A percentile compares a stretch with the other conserved stretches of the same genome.
Evolutionary conservation across 257 asterid genomes (phyloP).

Genomic region (Fraxinus anomala): DNA sequence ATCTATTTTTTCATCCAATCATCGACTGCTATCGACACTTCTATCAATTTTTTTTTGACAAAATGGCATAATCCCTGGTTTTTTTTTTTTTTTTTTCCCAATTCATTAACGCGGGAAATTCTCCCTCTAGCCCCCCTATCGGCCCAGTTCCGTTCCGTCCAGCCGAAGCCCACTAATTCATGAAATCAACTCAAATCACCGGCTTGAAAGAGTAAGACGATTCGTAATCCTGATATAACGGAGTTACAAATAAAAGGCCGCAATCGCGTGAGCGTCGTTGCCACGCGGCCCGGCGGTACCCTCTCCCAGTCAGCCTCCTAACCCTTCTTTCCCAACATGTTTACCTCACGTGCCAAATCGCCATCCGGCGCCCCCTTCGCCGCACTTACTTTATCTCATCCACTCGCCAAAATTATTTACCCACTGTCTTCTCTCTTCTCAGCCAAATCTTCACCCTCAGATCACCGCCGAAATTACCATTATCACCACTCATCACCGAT

Average conservation of each 20-base stretch:
- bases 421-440: not conserved
- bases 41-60: too few relatives aligned
- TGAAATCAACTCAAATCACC: not conserved
- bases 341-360: slow-evolving; percentile 18
- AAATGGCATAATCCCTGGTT: too few relatives aligned
- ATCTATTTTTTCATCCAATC: too few relatives aligned
- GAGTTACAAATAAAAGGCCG: slow-evolving; percentile 45
- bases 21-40: too few relatives aligned
- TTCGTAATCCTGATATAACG: slow-evolving; percentile 34
- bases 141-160: not conserved
- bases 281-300: slow-evolving; percentile 64
- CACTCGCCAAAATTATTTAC: not conserved
- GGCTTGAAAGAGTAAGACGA: not conserved
- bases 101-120: not conserved
- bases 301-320: slow-evolving; percentile 37
- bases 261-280: slow-evolving; percentile 52
- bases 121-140: not conserved
- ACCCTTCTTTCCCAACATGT: slow-evolving; percentile 20
- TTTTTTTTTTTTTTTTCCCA: too few relatives aligned
- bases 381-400: slow-evolving; percentile 3
- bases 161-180: not conserved
- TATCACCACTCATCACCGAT: not conserved
- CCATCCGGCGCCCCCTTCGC: slow-evolving; percentile 36
- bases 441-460: not conserved
- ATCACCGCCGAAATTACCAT: slow-evolving; percentile 8